Conservation (phyloP, 768 basidiomycete species). For the Peribolospora kevripleyi region DNA sequence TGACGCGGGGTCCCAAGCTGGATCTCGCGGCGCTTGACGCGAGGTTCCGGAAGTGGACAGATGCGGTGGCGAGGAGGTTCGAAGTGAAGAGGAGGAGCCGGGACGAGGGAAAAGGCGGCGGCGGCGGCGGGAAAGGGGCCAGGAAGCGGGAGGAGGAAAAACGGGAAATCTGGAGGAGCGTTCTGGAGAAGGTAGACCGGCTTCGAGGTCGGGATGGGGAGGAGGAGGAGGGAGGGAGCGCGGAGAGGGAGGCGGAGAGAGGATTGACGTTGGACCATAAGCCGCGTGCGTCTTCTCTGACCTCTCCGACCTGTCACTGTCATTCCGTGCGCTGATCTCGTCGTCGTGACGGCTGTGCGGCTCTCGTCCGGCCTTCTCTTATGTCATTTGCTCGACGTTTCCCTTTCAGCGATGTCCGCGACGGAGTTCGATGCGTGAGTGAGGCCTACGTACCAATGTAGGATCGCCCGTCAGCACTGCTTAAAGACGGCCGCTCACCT, state of each 20-base stretch:
- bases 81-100: not conserved
- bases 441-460: conserved; percentile 5
- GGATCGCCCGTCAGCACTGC: conserved; percentile 1
- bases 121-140: not conserved
- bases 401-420: conserved; percentile 57
- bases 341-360: not conserved
- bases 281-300: not conserved
- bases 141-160: not conserved
- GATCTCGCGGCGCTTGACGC: conserved; percentile 1
- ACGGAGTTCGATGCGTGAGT: conserved; percentile 44
- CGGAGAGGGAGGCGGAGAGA: not conserved
- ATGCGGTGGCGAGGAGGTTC: not conserved
- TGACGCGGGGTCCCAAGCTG: not conserved
- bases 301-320: conserved; percentile 11
- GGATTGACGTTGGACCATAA: not conserved
- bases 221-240: conserved; percentile 2
- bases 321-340: conserved; percentile 21
- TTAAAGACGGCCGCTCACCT: no score
- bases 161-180: not conserved
- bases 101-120: no score
- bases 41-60: conserved; percentile 2
- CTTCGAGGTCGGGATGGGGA: not conserved
- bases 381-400: conserved; percentile 2
- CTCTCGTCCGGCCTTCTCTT: conserved; percentile 3
- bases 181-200: not conserved